Evolutionary conservation across 2,329 filamentous ascomycete species (phyloP), one percentile per base, ranked within the genome.

Genomic region (Graphilbum fragrans): DNA sequence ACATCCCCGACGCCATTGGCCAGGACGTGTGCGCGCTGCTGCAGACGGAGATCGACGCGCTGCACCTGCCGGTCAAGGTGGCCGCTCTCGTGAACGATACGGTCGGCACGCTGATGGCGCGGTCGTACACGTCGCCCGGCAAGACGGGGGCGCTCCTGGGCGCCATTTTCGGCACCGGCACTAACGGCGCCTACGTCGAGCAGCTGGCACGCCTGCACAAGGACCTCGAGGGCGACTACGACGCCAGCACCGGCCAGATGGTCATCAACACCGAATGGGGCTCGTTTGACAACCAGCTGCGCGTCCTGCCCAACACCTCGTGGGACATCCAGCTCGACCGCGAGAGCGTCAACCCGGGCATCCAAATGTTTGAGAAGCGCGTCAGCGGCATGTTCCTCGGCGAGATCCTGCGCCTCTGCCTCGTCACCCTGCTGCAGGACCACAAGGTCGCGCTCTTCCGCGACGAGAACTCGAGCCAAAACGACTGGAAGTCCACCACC

Each of bases 321-420:
- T 96, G 86, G 65, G 92, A 98, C 57, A 65, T 69, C 38, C 72
- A 77, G 43, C 70, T 98, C 20, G 90, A 98, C 60, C 65, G 67
- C 43, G 77, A 81, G 45, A 92, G 82, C 49, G 78, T 86, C 52
- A 96, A 98, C 61, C 90, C 88, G 0, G 92, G 92, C 21, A 78
- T 94, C 47, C 92, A 98, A 58, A 94, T 96, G 85, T 98, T 96
- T 56, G 92, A 98, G 67, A 98, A 98, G 72, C 83, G 90, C 37
- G 82, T 98, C 16, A 94, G 87, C 1, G 92, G 92, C 58, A 96
- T 98, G 90, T 98, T 96, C 66, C 63, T 98, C 38, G 92, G 92
- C 41, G 92, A 98, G 61, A 88, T 96, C 48, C 72, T 95, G 42
- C 82, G 92, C 41, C 72, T 86, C 35, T 79, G 80, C 16, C 65